Evolutionary conservation across 768 basidiomycete genomes (phyloP), one percentile per base, ranked within the genome.

Genomic region (Pleurotus giganteus): DNA sequence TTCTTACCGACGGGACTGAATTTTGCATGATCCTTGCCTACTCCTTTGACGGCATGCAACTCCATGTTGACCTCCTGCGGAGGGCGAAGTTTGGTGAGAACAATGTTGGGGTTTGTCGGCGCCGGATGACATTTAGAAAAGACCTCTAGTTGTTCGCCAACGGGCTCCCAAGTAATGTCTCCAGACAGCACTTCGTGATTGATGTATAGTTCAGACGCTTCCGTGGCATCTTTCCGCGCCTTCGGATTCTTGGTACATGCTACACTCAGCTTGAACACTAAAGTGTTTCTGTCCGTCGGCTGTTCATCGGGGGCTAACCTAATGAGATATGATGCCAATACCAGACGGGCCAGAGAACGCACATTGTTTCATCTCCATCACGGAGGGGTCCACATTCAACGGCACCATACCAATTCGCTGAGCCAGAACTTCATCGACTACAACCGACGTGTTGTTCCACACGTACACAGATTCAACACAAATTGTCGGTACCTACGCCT

Each of bases 1-100:
- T 43, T 72, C 83, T 55, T 61, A 91, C 94, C 93, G 49, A 98
- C 97, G 26, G 97, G 94, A 55, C 84, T 91, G 69, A 91, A 99
- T 67, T 99, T 99, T 42, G 97, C 94, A 63, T 99, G 96, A 58
- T 95, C 93, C 63, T 90, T 90, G 13, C 94, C 94, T 12, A 91
- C 83, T 11, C 93, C 91, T 64, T 98, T 98, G 57, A 94, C 75
- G 19, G 94, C 95, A 64, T 98, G 94, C 54, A 95, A 63, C 63
- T 94, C 89, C 73, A 91, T 82, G 37, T 91, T 80, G 36, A 99
- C 74, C 47, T 80, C 77, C 70, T 99, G 97, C 4, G 94, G 95
- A 0, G 96, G 96, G 42, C 95, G 78, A 47, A 98, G 73, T 68
- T 98, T 98, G 2, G 88, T 88, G 24, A 99, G 75, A 27, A 98